phyloP scores from a whole-genome alignment of 768 basidiomycete species.

The Pluteus cervinus region DNA sequence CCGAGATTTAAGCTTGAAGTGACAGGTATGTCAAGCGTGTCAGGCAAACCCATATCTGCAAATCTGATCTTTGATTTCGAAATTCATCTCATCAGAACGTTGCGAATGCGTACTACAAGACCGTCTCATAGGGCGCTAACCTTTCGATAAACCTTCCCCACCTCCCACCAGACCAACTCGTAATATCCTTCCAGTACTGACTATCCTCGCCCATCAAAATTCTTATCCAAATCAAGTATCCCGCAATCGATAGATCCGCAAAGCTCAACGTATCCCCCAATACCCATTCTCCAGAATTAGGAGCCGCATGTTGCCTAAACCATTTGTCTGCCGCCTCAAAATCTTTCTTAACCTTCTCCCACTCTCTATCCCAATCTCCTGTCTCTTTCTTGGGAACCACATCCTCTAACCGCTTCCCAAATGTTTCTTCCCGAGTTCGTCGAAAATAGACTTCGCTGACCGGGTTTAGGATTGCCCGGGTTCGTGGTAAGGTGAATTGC shows the following conservation, averaged over 20 bases:
- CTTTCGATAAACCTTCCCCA: neutral
- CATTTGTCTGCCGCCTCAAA: slow-evolving; percentile 22
- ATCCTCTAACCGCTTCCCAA: slow-evolving; percentile 32
- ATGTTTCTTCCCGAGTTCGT: slow-evolving; percentile 22
- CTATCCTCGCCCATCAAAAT: slow-evolving; percentile 1
- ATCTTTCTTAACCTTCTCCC: slow-evolving; percentile 28
- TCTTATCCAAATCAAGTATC: slow-evolving; percentile 4
- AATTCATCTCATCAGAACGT: too few relatives aligned
- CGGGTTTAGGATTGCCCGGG: slow-evolving; percentile 12
- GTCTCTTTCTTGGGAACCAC: slow-evolving; percentile 22
- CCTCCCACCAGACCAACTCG: neutral
- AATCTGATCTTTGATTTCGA: too few relatives aligned
- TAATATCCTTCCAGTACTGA: neutral
- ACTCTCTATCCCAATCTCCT: too few relatives aligned
- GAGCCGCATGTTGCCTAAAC: too few relatives aligned
- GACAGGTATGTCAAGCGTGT: too few relatives aligned
- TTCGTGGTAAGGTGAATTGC: slow-evolving; percentile 1
- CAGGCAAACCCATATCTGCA: too few relatives aligned
- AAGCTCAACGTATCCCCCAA: slow-evolving; percentile 22
- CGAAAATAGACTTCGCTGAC: slow-evolving; percentile 26
- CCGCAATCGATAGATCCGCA: slow-evolving; percentile 1
- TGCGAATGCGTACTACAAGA: too few relatives aligned
- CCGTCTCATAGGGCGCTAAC: slow-evolving; percentile 1
- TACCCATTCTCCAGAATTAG: slow-evolving; percentile 22
- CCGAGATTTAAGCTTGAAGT: neutral